Evolutionary conservation across 2,329 filamentous ascomycete genomes (phyloP).

Genomic region (Remersonia thermophila): DNA sequence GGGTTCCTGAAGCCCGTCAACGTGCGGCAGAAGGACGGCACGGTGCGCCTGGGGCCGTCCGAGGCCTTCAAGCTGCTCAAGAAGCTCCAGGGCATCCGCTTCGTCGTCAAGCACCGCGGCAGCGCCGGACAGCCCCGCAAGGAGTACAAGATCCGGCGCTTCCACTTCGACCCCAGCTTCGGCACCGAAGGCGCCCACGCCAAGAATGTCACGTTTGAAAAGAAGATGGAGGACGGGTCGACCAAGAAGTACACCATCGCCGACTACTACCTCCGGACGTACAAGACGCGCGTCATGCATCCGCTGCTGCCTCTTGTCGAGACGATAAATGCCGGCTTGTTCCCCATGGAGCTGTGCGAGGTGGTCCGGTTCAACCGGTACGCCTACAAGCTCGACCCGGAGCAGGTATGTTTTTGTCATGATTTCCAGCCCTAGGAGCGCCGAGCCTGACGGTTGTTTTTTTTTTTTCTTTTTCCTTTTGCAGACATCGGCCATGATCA

Average conservation of each 20-base stretch:
- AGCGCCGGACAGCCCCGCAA: constrained; percentile 32
- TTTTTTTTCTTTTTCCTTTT: not conserved
- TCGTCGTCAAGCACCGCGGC: constrained; percentile 42
- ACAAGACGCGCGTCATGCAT: constrained; percentile 36
- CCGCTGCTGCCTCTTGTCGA: constrained; percentile 44
- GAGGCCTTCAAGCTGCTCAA: constrained; percentile 43
- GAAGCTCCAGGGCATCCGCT: constrained; percentile 42
- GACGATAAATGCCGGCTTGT: constrained; percentile 40
- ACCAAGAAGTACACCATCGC: constrained; percentile 30
- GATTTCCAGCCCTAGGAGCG: too few relatives aligned
- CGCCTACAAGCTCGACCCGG: constrained; percentile 45
- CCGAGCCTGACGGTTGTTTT: constrained; percentile 22
- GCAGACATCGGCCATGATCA: constrained; percentile 81
- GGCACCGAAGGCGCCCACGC: constrained; percentile 35
- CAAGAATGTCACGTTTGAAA: constrained; percentile 43
- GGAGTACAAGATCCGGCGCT: constrained; percentile 38
- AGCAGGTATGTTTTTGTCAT: too few relatives aligned
- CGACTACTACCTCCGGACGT: constrained; percentile 45
- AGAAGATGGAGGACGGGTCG: constrained; percentile 31
- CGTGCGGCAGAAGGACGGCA: constrained; percentile 2
- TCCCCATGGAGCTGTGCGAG: constrained; percentile 50
- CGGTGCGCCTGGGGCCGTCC: constrained; percentile 24
- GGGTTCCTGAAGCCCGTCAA: constrained; percentile 26
- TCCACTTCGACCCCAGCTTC: constrained; percentile 35
- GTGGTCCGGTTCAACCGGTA: constrained; percentile 46